These are phyloP conservation scores for Chlorociboria aeruginascens DNA, from an alignment of 495 filamentous ascomycete genomes.

Conservation along the genomic window DNA sequence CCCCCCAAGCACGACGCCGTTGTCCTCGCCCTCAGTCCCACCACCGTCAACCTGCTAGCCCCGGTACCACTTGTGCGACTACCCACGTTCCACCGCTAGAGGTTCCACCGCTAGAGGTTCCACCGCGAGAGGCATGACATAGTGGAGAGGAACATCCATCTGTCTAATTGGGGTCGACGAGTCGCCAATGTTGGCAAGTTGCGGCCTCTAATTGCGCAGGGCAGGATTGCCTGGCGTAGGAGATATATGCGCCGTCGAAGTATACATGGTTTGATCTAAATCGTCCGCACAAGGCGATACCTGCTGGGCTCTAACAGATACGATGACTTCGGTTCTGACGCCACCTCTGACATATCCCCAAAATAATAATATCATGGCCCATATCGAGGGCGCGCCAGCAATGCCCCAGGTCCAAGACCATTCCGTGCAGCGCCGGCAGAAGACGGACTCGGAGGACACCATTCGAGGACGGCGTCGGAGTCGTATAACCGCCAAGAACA, in stretches of 20 bases:
- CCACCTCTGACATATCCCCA: constrained; percentile 14
- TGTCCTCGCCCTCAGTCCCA: too few relatives aligned
- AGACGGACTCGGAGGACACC: constrained; percentile 28
- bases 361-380: constrained; percentile 15
- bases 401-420: constrained; percentile 14
- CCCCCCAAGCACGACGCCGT: too few relatives aligned
- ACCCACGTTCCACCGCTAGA: too few relatives aligned
- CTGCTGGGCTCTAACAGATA: neutral
- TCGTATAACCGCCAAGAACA: constrained; percentile 26
- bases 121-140: too few relatives aligned
- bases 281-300: too few relatives aligned
- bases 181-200: neutral
- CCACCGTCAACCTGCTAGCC: too few relatives aligned
- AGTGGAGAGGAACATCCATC: too few relatives aligned
- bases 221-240: neutral
- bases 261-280: neutral
- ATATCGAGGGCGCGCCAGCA: constrained; percentile 9
- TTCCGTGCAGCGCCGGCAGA: constrained; percentile 19
- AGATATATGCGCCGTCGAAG: constrained; percentile 2
- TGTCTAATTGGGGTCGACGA: too few relatives aligned
- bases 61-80: too few relatives aligned
- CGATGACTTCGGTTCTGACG: constrained; percentile 21
- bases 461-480: constrained; percentile 35
- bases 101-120: too few relatives aligned
- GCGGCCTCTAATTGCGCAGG: neutral